Conservation (phyloP, 257 asterid species). For the Solanum etuberosum region DNA sequence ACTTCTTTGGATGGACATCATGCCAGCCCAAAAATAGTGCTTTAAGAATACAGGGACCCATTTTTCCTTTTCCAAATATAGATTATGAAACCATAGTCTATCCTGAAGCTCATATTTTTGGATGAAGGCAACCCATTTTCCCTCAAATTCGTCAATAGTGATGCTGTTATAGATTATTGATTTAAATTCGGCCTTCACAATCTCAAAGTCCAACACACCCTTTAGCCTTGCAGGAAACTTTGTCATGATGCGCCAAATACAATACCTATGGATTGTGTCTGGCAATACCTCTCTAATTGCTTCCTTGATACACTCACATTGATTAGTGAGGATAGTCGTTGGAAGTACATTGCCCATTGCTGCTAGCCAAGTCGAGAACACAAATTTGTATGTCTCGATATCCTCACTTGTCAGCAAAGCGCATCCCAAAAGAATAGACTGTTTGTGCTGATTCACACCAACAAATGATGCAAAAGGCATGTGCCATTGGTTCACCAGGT, state of each 20-base stretch:
- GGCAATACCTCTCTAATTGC: background rate
- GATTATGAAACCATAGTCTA: background rate
- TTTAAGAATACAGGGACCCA: background rate
- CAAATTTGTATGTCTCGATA: background rate
- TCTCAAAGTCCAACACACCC: background rate
- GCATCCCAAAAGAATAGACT: too few species aligned
- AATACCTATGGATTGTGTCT: background rate
- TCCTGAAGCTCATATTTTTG: background rate
- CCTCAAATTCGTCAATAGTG: background rate
- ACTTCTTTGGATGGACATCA: background rate
- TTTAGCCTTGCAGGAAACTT: background rate
- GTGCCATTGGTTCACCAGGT: too few species aligned
- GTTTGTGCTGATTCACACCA: too few species aligned
- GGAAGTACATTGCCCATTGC: background rate
- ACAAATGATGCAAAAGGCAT: too few species aligned
- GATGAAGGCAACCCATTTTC: background rate
- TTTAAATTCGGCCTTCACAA: background rate
- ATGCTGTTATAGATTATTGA: background rate
- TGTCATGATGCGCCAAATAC: background rate
- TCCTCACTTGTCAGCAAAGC: background rate
- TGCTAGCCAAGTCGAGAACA: background rate
- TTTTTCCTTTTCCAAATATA: background rate
- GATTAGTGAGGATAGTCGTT: background rate
- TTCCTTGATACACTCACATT: background rate
- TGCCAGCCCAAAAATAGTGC: background rate